Evolutionary conservation across 306 rosid genomes (phyloP), one percentile per base, ranked within the genome.

Genomic region (Calophaca sinica): DNA sequence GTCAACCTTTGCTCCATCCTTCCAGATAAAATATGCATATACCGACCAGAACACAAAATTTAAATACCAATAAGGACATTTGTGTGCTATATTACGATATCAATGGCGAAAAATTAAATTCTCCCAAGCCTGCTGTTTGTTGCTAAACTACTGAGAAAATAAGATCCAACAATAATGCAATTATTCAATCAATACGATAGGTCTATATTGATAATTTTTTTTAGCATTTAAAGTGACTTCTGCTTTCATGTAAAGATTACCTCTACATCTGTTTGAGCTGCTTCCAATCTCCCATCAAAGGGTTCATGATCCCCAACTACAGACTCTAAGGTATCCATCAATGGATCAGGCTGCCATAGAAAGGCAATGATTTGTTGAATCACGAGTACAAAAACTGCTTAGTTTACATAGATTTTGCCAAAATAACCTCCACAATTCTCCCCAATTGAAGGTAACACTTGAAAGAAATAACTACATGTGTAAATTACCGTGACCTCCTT

Each of bases 301-400:
- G 83, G 49, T 39, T 58, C 84, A 62, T 12, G 83, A 79, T 77
- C 91, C 45, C 96, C 96, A 79, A 92, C 85, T 70, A 94, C 94
- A 70, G 91, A 82, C 80, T 94, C 96, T 83, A 94, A 86, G 58
- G 96, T 68, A 76, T 86, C 83, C 84, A 79, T 79, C 74, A 94
- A 79, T 26, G 99, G 99, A 85, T 92, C 99, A 67, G 99, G 97
- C 97, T 91, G 94, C 85, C 67, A 84, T 3, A 57, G 44, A 67
- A 79, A 79, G 65, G 57, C 64, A 36, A 75, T 72, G 53, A 57
- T 45, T 67, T 46, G 72, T 68, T 72, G 49, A 73, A 72, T 63
- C 26, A 38, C 14, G 6, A 38, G 57, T 61, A 45, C 9, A 74
- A 32, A 54, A 32, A 61, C 13, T 60, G 70, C 48, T 29, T 45